These are phyloP conservation scores for Blastomyces emzantsi DNA, from an alignment of 2,329 filamentous ascomycete species.

Conservation along the genomic window DNA sequence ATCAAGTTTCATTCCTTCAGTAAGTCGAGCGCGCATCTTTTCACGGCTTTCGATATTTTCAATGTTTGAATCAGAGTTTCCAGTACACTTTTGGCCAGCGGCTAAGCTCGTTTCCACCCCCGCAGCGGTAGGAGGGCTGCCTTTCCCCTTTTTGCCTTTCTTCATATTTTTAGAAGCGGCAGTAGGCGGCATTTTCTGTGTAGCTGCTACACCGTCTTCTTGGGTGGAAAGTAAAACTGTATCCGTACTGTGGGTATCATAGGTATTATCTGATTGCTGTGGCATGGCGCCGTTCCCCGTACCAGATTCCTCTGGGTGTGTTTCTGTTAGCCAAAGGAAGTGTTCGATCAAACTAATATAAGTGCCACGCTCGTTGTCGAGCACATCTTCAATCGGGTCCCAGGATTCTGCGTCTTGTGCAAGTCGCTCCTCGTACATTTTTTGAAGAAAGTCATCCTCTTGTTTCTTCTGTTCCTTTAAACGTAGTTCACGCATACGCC, in stretches of 20 bases:
- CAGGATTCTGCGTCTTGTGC: constrained; percentile 35
- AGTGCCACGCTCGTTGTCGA: constrained; percentile 38
- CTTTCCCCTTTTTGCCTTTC: constrained; percentile 20
- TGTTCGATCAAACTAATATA: constrained; percentile 40
- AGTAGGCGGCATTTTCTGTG: neutral
- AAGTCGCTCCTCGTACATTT: constrained; percentile 37
- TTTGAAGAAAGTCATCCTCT: constrained; percentile 37
- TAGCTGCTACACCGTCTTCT: neutral
- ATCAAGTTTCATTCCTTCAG: constrained; percentile 33
- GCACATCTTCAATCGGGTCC: constrained; percentile 36
- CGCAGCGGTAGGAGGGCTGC: neutral
- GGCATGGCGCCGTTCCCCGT: neutral
- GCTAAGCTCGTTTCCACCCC: neutral
- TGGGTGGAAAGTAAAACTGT: neutral
- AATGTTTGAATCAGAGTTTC: constrained; percentile 25
- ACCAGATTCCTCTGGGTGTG: constrained; percentile 9
- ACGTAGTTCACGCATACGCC: constrained; percentile 31
- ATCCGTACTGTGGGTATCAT: neutral
- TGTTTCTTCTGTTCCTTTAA: constrained; percentile 36
- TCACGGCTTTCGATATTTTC: constrained; percentile 38
- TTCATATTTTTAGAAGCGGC: constrained; percentile 20
- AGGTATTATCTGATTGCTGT: neutral
- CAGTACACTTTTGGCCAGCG: constrained; percentile 15
- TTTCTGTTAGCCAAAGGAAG: constrained; percentile 33
- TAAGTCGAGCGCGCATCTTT: constrained; percentile 35